Percentiles rank a stretch among this genome's conserved stretches.
Conservation (phyloP, 2,329 filamentous ascomycete species). For the Trichoderma sp. region DNA sequence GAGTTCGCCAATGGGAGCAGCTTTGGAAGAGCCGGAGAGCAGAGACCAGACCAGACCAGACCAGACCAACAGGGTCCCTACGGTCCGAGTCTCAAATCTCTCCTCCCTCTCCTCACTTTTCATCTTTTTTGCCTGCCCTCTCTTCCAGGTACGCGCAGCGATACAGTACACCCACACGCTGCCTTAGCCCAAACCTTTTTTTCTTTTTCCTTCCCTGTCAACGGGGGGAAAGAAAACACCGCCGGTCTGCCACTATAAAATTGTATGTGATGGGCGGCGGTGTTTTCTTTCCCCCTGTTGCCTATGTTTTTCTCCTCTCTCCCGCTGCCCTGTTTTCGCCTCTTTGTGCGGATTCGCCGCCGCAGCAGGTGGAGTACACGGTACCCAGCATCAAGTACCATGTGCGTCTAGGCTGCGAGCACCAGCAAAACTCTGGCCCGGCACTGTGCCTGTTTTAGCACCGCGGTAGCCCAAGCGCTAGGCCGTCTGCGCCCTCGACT, state of each 20-base stretch:
- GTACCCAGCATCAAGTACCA: too few species aligned
- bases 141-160: too few species aligned
- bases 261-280: too few species aligned
- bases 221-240: too few species aligned
- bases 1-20: constrained; percentile 2
- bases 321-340: neutral
- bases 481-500: neutral
- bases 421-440: neutral
- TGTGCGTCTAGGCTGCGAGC: neutral
- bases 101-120: neutral
- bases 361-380: neutral
- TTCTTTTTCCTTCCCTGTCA: neutral
- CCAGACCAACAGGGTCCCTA: constrained; percentile 14
- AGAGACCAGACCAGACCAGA: too few species aligned
- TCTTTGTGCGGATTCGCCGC: constrained; percentile 18
- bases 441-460: constrained; percentile 19
- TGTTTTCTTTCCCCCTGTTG: too few species aligned
- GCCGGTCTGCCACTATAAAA: too few species aligned
- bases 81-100: constrained; percentile 1
- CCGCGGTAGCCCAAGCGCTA: neutral
- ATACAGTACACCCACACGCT: too few species aligned
- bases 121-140: neutral
- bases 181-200: neutral
- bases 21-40: constrained; percentile 27
- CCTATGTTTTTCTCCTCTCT: neutral